Evolutionary conservation across 2,329 filamentous ascomycete genomes (phyloP).

Genomic region (Furcasterigmium furcatum): DNA sequence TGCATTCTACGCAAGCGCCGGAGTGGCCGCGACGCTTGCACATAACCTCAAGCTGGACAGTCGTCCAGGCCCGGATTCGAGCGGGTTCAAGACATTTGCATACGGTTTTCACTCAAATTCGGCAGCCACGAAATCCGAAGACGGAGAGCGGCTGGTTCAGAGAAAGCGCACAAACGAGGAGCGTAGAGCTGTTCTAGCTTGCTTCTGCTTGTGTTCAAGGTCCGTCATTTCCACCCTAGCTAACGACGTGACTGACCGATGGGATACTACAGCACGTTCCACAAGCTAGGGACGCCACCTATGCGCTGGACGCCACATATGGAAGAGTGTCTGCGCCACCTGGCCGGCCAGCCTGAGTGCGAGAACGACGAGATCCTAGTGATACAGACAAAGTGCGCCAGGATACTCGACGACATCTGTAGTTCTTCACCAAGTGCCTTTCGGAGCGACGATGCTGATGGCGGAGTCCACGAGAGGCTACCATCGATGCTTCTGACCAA

Average conservation of each 20-base stretch:
- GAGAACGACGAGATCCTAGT: constrained; percentile 41
- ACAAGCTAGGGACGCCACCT: constrained; percentile 28
- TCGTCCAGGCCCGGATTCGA: neutral
- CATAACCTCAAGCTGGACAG: neutral
- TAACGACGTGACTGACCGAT: neutral
- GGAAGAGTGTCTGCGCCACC: constrained; percentile 45
- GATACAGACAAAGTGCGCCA: constrained; percentile 28
- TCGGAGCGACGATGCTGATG: neutral
- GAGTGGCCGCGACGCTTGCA: neutral
- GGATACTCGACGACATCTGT: constrained; percentile 15
- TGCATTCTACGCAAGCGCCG: neutral
- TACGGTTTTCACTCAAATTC: neutral
- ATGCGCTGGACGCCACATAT: constrained; percentile 51
- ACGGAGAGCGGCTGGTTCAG: neutral
- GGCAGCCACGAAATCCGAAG: neutral
- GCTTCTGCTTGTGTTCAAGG: constrained; percentile 21
- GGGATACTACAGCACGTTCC: constrained; percentile 11
- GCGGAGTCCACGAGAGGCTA: neutral
- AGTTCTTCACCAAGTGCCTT: constrained; percentile 2
- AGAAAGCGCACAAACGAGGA: constrained; percentile 24
- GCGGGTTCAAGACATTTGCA: neutral
- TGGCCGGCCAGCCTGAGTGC: constrained; percentile 37
- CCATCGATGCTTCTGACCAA: constrained; percentile 21
- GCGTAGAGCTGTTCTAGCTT: constrained; percentile 22
- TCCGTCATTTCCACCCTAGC: constrained; percentile 11